Evolutionary conservation across 2,329 filamentous ascomycete species (phyloP), one percentile per base, ranked within the genome.

Genomic region (Pseudogymnoascus sp.): DNA sequence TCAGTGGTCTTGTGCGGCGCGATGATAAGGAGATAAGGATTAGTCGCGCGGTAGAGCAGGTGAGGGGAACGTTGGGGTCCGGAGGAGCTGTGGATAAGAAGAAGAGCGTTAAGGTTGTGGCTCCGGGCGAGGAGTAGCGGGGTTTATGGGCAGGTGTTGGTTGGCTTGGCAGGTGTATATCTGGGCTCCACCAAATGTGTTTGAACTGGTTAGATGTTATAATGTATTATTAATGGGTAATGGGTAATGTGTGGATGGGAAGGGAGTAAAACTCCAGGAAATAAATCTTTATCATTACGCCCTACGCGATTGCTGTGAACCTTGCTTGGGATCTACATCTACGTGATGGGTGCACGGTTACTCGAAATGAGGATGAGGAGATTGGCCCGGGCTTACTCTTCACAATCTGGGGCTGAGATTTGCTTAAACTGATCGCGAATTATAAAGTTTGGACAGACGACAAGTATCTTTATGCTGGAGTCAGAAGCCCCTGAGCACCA

Each of bases 41-140:
- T 73, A 87, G 84, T 70, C 77, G 79, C 59, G 85, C 85, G 1
- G 85, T 87, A 1, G 84, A 85, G 64, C 80, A 80, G 65, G 85
- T 84, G 4, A 75, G 84, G 1, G 84, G 85, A 67, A 75, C 80
- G 1, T 73, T 85, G 12, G 65, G 69, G 23, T 72, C 73, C 63
- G 65, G 56, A 5, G 53, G 38, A 9, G 61, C 49, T 2, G 63
- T 3, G 63, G 68, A 86, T 71, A 77, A 83, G 66, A 78, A 84
- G 71, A 87, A 86, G 78, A 87, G 84, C 66, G 85, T 88, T 68
- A 88, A 87, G 75, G 85, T 87, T 73, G 80, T 73, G 63, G 68
- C 68, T 6, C 71, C 72, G 11, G 70, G 69, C 2, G 71, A 73
- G 49, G 49, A 56, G 16, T 56, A 56, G n/a, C 9, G 25, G 49